These are phyloP conservation scores for Nemophila menziesii DNA, from an alignment of 257 asterid species.

Conservation along the genomic window DNA sequence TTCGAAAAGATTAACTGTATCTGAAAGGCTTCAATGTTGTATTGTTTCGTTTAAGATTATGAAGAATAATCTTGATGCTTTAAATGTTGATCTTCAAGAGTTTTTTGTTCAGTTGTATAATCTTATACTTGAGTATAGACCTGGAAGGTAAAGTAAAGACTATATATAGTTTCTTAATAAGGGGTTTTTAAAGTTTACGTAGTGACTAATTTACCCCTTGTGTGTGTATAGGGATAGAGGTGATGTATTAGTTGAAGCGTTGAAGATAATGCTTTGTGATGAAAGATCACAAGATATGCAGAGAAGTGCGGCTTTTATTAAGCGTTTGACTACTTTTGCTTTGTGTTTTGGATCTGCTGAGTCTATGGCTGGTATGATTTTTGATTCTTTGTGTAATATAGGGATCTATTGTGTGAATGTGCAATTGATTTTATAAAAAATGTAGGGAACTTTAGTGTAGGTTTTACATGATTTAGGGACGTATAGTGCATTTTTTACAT, in stretches of 20 bases:
- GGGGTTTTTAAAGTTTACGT: background rate
- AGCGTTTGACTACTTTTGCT: conserved; percentile 71
- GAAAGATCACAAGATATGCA: conserved; percentile 95
- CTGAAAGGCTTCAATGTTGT: conserved; percentile 84
- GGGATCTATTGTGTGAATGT: too few species aligned
- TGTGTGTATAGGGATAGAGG: conserved; percentile 97
- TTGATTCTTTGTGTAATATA: background rate
- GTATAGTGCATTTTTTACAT: too few species aligned
- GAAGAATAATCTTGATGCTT: conserved; percentile 87
- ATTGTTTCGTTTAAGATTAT: conserved; percentile 87
- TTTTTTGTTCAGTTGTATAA: conserved; percentile 76
- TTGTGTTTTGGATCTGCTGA: conserved; percentile 75
- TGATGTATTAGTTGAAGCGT: conserved; percentile 75
- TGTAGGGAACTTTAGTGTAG: too few species aligned
- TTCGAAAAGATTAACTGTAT: conserved; percentile 43
- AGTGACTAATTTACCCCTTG: too few species aligned
- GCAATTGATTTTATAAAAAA: too few species aligned
- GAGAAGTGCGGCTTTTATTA: conserved; percentile 93
- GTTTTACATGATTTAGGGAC: too few species aligned
- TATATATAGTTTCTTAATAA: conserved; percentile 1
- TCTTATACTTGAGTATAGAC: conserved; percentile 72
- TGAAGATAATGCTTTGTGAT: conserved; percentile 85
- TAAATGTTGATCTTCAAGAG: conserved; percentile 84
- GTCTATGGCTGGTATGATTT: conserved; percentile 68
- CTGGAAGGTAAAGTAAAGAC: conserved; percentile 61